Conservation (phyloP, 345 rosid species). For the Citrus trifoliata region DNA sequence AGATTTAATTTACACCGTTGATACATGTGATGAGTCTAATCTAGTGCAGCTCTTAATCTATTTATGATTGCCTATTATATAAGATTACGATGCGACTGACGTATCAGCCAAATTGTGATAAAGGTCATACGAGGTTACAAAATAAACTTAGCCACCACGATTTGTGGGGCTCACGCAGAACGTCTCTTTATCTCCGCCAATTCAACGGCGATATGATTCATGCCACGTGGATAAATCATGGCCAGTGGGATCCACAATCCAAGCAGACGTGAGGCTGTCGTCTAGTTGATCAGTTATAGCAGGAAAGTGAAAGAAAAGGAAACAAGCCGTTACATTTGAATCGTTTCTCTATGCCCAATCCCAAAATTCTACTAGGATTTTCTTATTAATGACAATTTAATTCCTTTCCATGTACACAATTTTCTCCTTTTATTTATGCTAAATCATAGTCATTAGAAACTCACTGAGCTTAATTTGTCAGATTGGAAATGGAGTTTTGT, state of each 20-base stretch:
- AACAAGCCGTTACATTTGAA: background rate
- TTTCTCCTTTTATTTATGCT: background rate
- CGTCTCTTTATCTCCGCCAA: background rate
- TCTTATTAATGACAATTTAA: background rate
- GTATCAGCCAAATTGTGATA: too few species aligned
- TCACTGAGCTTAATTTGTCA: background rate
- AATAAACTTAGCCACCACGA: too few species aligned
- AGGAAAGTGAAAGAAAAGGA: background rate
- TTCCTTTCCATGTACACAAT: background rate
- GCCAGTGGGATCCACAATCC: background rate
- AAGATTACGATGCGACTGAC: too few species aligned
- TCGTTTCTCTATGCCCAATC: background rate
- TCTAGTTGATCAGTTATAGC: background rate
- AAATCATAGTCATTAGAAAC: background rate
- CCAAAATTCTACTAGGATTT: background rate
- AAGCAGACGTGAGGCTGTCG: background rate
- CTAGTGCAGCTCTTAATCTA: too few species aligned
- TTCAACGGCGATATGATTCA: background rate
- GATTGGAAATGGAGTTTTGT: constrained; percentile 6
- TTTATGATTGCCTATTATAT: too few species aligned
- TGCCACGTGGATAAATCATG: background rate
- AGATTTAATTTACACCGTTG: too few species aligned
- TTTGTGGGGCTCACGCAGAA: too few species aligned
- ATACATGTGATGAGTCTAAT: too few species aligned
- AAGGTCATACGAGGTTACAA: too few species aligned